phyloP scores from a whole-genome alignment of 2,329 filamentous ascomycete genomes.

The Xylaria arbuscula region DNA sequence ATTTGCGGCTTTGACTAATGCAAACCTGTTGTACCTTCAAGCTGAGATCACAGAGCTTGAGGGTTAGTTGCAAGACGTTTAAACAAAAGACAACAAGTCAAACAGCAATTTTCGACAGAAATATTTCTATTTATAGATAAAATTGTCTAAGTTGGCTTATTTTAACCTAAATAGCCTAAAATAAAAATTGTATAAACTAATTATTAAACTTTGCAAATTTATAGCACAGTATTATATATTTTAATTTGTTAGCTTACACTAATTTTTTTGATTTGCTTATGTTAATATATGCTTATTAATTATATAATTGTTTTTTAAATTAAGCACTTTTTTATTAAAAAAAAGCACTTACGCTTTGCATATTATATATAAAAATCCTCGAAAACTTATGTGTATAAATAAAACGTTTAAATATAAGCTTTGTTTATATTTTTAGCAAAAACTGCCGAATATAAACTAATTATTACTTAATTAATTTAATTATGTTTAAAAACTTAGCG shows the following conservation, averaged over 20 bases:
- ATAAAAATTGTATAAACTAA: conserved; percentile 30
- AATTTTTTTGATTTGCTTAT: too few species aligned
- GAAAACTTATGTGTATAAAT: conserved; percentile 35
- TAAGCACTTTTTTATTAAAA: too few species aligned
- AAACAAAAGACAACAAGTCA: conserved; percentile 14
- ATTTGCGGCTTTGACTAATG: conserved; percentile 26
- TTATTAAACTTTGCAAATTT: conserved; percentile 34
- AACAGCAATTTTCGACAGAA: not conserved
- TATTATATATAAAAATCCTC: conserved; percentile 30
- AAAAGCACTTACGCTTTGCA: conserved; percentile 17
- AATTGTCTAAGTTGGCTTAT: conserved; percentile 12
- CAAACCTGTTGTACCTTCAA: conserved; percentile 30
- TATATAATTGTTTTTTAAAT: too few species aligned
- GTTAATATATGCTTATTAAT: too few species aligned
- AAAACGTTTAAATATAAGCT: conserved; percentile 18
- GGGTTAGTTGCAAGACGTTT: conserved; percentile 7
- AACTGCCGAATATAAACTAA: conserved; percentile 30
- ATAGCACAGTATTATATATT: conserved; percentile 33
- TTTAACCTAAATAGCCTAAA: not conserved
- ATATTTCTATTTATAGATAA: conserved; percentile 11
- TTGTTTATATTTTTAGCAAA: conserved; percentile 24
- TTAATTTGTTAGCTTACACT: too few species aligned
- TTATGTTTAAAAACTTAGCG: conserved; percentile 35
- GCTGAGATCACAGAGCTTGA: conserved; percentile 33
- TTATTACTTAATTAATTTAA: conserved; percentile 17